These are phyloP conservation scores for Nigrograna mackinnonii DNA, from an alignment of 2,329 filamentous ascomycete genomes.

Conservation along the genomic window DNA sequence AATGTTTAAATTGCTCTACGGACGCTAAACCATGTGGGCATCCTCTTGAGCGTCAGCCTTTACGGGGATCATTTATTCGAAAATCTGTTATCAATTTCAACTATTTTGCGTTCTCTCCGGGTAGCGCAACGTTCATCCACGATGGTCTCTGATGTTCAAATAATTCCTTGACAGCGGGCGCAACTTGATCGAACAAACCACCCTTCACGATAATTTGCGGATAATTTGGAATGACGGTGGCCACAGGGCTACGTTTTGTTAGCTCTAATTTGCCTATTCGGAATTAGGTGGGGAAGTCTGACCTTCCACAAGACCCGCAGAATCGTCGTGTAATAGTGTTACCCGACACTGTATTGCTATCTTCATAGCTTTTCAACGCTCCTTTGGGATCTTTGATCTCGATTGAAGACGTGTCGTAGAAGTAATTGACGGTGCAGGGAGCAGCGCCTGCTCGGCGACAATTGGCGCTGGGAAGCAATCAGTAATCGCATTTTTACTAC, in stretches of 20 bases:
- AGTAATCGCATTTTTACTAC: background rate
- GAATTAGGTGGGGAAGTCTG: conserved; percentile 1
- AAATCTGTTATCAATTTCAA: too few species aligned
- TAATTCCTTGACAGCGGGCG: conserved; percentile 14
- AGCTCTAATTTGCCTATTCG: background rate
- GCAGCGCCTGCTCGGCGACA: conserved; percentile 29
- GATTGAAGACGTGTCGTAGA: conserved; percentile 19
- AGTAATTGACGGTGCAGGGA: conserved; percentile 25
- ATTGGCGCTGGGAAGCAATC: conserved; percentile 24
- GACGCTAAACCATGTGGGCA: too few species aligned
- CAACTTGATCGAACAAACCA: conserved; percentile 27
- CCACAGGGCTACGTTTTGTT: conserved; percentile 23
- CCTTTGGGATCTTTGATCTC: conserved; percentile 22
- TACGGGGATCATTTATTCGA: too few species aligned
- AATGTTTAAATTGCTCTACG: too few species aligned
- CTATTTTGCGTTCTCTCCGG: too few species aligned
- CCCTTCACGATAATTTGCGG: conserved; percentile 24
- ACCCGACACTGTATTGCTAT: conserved; percentile 28
- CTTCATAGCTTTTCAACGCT: conserved; percentile 26
- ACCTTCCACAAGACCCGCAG: conserved; percentile 35
- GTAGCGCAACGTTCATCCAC: conserved; percentile 25
- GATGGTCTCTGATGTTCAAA: conserved; percentile 23
- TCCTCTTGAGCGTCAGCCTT: too few species aligned
- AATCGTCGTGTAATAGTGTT: conserved; percentile 30
- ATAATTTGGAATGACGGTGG: conserved; percentile 15